phyloP scores from a whole-genome alignment of 2,329 filamentous ascomycete genomes.

The Leptosphaerulina australis region DNA sequence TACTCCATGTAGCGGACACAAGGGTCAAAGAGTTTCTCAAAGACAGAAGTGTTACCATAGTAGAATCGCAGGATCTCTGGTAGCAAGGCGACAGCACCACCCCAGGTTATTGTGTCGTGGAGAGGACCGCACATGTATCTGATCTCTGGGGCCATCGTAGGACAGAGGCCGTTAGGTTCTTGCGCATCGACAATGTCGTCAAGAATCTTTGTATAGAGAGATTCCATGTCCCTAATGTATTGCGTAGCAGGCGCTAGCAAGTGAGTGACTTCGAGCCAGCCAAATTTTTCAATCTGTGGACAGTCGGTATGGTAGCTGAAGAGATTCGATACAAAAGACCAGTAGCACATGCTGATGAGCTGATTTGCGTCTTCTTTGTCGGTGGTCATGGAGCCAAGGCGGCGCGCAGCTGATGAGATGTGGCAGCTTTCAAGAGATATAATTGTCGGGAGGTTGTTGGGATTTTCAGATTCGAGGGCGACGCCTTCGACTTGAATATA shows the following conservation, averaged over 20 bases:
- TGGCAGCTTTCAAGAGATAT: conserved; percentile 47
- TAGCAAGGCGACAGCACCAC: conserved; percentile 46
- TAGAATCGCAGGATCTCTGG: conserved; percentile 49
- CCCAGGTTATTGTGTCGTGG: conserved; percentile 56
- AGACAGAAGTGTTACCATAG: conserved; percentile 49
- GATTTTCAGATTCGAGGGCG: conserved; percentile 27
- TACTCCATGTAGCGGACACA: conserved; percentile 53
- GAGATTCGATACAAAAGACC: conserved; percentile 49
- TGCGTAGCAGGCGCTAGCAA: conserved; percentile 55
- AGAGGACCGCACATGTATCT: conserved; percentile 58
- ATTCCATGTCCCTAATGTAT: conserved; percentile 56
- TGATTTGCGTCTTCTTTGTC: conserved; percentile 52
- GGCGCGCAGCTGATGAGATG: conserved; percentile 49
- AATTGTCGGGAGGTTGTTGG: conserved; percentile 39
- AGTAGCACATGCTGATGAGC: conserved; percentile 54
- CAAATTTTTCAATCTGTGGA: conserved; percentile 52
- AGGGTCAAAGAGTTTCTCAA: conserved; percentile 47
- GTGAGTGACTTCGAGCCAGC: conserved; percentile 57
- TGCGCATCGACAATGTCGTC: conserved; percentile 57
- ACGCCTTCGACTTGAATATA: conserved; percentile 53
- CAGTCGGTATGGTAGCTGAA: conserved; percentile 54
- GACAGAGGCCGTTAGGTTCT: conserved; percentile 53
- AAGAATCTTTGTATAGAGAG: conserved; percentile 55
- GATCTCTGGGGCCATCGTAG: conserved; percentile 56
- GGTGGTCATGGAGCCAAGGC: conserved; percentile 48